Base-by-base conservation (phyloP, 306 rosid species). In the Hippophae rhamnoides region DNA sequence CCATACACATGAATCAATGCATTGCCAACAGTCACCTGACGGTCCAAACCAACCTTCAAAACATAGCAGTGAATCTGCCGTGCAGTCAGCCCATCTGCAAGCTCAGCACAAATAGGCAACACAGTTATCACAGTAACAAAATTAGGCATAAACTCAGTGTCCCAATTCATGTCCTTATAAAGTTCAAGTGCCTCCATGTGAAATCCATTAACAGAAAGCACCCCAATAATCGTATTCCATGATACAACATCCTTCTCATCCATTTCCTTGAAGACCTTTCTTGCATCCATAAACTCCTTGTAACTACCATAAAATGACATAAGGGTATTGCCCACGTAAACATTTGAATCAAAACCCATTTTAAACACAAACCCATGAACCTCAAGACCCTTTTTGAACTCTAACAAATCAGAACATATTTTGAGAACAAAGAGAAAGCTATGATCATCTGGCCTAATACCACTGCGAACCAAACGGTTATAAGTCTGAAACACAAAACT, bases 301-400 rank as follows among this genome's bases (percentile, higher is more conserved):
- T 79, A 77, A 59, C 72, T 77, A 4, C 95, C 89, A 43, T 87
- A 90, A 7, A 90, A 60, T 69, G 67, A 41, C 72, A 79, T 52
- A 63, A 90, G 85, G 13, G 95, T 90, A 56, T 87, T 90, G 25
- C 89, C 94, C 50, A 90, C 94, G 57, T 69, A 90, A 27, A 90
- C 86, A 67, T 84, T 80, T 8, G 18, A 13, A 57, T 81, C 82
- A 52, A 90, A 82, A 0, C 85, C 90, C 66, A 80, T 43, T 80
- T 84, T 90, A 57, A 84, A 72, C 43, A 77, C 83, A 42, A 54
- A 65, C 55, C 94, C 89, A 44, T 86, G 97, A 75, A 84, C 61
- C 77, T 90, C 95, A 82, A 72, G 48, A 50, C 95, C 97, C 63
- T 90, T 90, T 2, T 26, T 45, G 50, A 80, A 11, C 68, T 81